These are phyloP conservation scores for Ceratocystis cubensis DNA, from an alignment of 2,329 filamentous ascomycete genomes.

Conservation along the genomic window DNA sequence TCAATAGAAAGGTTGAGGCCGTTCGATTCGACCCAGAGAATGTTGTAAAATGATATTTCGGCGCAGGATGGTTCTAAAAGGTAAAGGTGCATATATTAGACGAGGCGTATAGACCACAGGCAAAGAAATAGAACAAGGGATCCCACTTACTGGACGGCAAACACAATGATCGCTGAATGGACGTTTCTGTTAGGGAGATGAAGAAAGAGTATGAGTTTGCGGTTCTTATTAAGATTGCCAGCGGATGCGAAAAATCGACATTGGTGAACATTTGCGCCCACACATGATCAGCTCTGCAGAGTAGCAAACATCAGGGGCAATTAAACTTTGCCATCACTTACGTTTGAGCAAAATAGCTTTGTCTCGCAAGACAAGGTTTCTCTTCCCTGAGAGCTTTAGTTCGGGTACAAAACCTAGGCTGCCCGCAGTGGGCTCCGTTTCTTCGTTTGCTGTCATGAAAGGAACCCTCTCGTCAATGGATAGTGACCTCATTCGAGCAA, in stretches of 20 bases:
- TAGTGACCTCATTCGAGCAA: slow-evolving; percentile 11
- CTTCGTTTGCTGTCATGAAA: slow-evolving; percentile 18
- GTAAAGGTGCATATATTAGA: neutral
- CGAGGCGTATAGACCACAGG: neutral
- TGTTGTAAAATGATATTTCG: slow-evolving; percentile 42
- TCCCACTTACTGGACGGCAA: slow-evolving; percentile 19
- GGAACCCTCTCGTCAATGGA: slow-evolving; percentile 17
- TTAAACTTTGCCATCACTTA: slow-evolving; percentile 15
- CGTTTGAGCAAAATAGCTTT: slow-evolving; percentile 23
- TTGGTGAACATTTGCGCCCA: neutral
- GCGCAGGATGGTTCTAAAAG: slow-evolving; percentile 9
- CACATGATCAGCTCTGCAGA: neutral
- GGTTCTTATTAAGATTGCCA: neutral
- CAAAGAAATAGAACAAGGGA: neutral
- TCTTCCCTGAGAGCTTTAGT: slow-evolving; percentile 22
- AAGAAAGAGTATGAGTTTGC: slow-evolving; percentile 10
- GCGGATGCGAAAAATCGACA: neutral
- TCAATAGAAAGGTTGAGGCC: slow-evolving; percentile 53
- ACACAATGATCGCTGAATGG: slow-evolving; percentile 13
- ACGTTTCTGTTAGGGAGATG: slow-evolving; percentile 8
- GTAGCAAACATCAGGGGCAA: neutral
- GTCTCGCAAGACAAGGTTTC: slow-evolving; percentile 21
- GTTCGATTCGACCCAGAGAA: slow-evolving; percentile 64
- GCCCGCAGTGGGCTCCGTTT: slow-evolving; percentile 8
- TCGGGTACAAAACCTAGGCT: neutral